Conservation (phyloP, 1,139 yeast species). For the Citeromyces siamensis region DNA sequence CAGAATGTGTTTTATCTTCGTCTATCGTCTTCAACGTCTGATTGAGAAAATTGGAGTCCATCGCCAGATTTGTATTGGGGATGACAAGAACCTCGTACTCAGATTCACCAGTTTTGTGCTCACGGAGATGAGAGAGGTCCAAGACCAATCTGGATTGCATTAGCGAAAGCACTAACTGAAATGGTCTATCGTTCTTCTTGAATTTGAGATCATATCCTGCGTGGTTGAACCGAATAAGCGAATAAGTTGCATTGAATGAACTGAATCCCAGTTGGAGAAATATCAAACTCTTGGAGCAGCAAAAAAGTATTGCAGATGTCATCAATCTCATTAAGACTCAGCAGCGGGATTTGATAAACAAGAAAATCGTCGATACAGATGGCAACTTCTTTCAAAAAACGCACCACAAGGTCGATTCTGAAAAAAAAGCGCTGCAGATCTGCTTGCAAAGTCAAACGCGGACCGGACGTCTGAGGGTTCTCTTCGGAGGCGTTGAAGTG, state of each 20-base stretch:
- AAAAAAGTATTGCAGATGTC: slow-evolving; percentile 4
- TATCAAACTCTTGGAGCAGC: slow-evolving; percentile 12
- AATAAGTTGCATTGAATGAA: slow-evolving; percentile 22
- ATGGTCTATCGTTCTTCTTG: slow-evolving; percentile 38
- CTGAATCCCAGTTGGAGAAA: slow-evolving; percentile 20
- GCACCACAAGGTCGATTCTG: slow-evolving; percentile 6
- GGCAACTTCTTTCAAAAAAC: slow-evolving; percentile 4
- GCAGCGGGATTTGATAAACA: slow-evolving; percentile 6
- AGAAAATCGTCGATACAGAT: slow-evolving; percentile 6
- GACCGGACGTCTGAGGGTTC: slow-evolving; percentile 1
- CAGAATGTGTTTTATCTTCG: slow-evolving; percentile 2
- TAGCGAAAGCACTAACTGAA: slow-evolving; percentile 31
- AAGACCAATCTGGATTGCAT: slow-evolving; percentile 27
- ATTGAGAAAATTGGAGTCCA: slow-evolving; percentile 35
- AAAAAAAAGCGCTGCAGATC: slow-evolving; percentile 5
- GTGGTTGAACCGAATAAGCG: slow-evolving; percentile 22
- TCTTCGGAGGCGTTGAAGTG: background rate
- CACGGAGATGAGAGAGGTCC: slow-evolving; percentile 18
- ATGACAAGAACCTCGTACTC: slow-evolving; percentile 31
- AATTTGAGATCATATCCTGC: slow-evolving; percentile 55
- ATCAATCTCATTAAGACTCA: slow-evolving; percentile 3
- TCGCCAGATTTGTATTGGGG: slow-evolving; percentile 39
- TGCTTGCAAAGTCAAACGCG: background rate
- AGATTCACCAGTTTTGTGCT: slow-evolving; percentile 9
- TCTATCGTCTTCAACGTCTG: slow-evolving; percentile 2